Percentiles rank a stretch among this genome's conserved stretches.
Evolutionary conservation across 2,329 filamentous ascomycete species (phyloP).

Genomic region (Zasmidium angulare): DNA sequence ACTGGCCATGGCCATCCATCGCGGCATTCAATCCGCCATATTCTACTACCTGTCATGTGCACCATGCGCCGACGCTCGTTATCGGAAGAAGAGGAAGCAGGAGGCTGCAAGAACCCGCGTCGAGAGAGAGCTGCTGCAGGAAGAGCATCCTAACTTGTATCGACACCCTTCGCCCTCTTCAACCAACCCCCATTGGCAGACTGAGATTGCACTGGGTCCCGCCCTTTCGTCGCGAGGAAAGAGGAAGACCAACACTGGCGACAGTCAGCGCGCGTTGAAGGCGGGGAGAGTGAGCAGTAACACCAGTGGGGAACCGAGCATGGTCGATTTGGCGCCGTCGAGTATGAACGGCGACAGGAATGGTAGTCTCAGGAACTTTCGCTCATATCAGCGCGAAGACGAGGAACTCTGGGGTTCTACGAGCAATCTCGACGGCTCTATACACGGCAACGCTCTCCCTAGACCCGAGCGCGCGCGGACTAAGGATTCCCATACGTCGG

Average conservation of each 20-base stretch:
- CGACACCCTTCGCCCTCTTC: constrained; percentile 76
- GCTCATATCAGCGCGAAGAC: constrained; percentile 81
- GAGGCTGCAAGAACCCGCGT: constrained; percentile 68
- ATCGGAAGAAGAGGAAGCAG: constrained; percentile 68
- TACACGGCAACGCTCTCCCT: constrained; percentile 29
- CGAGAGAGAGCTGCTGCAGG: constrained; percentile 64
- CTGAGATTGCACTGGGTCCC: constrained; percentile 82
- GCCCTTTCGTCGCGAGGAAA: constrained; percentile 47
- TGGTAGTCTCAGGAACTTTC: constrained; percentile 68
- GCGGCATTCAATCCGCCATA: constrained; percentile 68
- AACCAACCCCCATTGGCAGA: constrained; percentile 85
- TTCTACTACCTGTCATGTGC: constrained; percentile 78
- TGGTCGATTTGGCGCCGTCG: constrained; percentile 19
- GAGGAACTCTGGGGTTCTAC: constrained; percentile 76
- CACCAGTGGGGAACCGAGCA: constrained; percentile 39
- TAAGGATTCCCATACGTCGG: constrained; percentile 8
- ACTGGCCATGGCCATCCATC: constrained; percentile 35
- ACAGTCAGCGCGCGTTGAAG: constrained; percentile 16
- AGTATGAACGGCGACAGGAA: constrained; percentile 39
- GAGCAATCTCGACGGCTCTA: constrained; percentile 22
- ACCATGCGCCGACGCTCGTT: constrained; percentile 70
- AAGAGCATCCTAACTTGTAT: constrained; percentile 69
- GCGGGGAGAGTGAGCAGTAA: constrained; percentile 45
- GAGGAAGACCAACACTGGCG: constrained; percentile 40
- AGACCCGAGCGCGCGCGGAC: constrained; percentile 36